Base-by-base conservation (phyloP, 2,329 filamentous ascomycete species). In the Phaeomoniella chlamydospora region DNA sequence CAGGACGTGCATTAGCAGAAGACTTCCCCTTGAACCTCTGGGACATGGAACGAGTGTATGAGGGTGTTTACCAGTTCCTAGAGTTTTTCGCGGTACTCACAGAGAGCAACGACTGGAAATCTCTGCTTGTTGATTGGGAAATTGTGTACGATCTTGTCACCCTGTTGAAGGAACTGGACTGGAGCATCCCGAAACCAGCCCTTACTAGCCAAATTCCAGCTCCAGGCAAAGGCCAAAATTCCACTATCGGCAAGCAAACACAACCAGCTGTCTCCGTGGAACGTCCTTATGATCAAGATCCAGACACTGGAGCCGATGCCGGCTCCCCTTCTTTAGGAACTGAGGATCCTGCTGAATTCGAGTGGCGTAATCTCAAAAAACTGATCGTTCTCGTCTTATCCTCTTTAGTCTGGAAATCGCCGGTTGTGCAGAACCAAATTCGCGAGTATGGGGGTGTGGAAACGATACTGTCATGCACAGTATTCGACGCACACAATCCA, bases 21-120 rank as follows among this genome's bases (percentile, higher is more conserved):
- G 87, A 94, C 49, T 96, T 94, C 49, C 88, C 88, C 0, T 77
- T 94, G 2, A 92, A 96, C 49, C 72, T 86, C 33, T 96, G 88
- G 88, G 88, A 96, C 49, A 93, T 96, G 80, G 88, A 96, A 54
- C 76, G 88, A 11, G 88, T 92, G 39, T 94, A 93, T 54, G 88
- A 96, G 50, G 88, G 88, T 1, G 74, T 96, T 1, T 85, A 87
- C 35, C 87, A 94, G 55, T 94, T 93, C 51, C 73, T 96, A 2
- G 87, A 94, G 48, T 93, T 96, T 53, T 80, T 94, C 37, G 85
- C 81, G 12, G 87, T 90, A 0, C 73, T 94, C 17, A 86, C 84
- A 0, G 87, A 94, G 50, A 80, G 88, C 48, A 70, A 78, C 31
- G 79, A 84, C 35, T 85, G 85, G 65, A 83, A 92, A 43, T 71